Base-by-base conservation (phyloP, 306 rosid species). In the Vigna hirtella region DNA sequence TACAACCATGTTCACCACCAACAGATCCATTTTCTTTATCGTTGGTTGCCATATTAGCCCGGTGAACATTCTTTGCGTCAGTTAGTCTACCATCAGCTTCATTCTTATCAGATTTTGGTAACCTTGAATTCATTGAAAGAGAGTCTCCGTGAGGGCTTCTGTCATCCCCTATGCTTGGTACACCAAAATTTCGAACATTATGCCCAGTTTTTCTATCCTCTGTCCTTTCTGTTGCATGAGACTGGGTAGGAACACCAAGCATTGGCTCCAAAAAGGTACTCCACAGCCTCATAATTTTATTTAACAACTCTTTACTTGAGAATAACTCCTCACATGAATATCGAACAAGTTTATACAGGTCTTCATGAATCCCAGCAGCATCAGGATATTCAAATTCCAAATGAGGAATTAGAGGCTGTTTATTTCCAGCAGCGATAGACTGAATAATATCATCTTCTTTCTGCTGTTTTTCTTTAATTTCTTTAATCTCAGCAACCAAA, bases 401-500 rank as follows among this genome's bases (percentile, higher is more conserved):
- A 86, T 96, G 95, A 62, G 97, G 91, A 81, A 85, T 86, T 68
- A 86, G 77, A 66, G 91, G 89, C 72, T 88, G 96, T 77, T 84
- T 93, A 74, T 83, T 89, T 86, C 96, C 97, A 66, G 93, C 93
- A n/a, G 98, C 92, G 75, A 96, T 81, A 49, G 93, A 69, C 76
- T 88, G 93, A 81, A 96, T 83, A 63, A 90, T 86, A 80, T 91
- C 97, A 62, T 91, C 91, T 78, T 96, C 98, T 76, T 90, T 87
- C 75, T 90, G 97, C 84, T 87, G 93, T 63, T 84, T 87, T 78
- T 91, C 99, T 88, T 89, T 96, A 74, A 86, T 77, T 78, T 93
- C 99, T 87, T 89, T 96, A 83, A 96, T 96, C 86, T 93, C 99
- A 58, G 93, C 77, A 77, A 93, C 92, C 89, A 96, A 85, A 74